These are phyloP conservation scores for Alternaria gaisen DNA, from an alignment of 2,329 filamentous ascomycete genomes.

Conservation along the genomic window DNA sequence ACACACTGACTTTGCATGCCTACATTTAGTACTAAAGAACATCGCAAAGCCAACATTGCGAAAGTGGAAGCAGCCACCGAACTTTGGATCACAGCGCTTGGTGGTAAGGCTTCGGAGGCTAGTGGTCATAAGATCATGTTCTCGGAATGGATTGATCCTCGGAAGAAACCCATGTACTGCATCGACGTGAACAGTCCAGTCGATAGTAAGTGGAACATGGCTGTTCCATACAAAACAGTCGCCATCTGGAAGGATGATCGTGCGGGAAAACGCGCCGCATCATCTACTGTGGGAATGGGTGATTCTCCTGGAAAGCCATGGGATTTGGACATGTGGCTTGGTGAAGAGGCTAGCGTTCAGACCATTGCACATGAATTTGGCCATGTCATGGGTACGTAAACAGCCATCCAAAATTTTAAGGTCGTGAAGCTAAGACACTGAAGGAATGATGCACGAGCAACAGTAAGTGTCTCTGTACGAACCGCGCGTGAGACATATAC, in stretches of 20 bases:
- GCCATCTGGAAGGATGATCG: neutral
- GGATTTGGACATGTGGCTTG: constrained; percentile 1
- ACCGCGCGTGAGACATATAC: no score
- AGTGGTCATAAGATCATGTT: constrained; percentile 2
- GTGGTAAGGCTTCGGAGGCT: neutral
- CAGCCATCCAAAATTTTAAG: no score
- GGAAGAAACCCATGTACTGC: constrained; percentile 2
- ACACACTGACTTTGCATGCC: neutral
- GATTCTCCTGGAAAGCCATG: neutral
- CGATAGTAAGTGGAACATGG: constrained; percentile 1
- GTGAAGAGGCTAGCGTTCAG: neutral
- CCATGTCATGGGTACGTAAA: neutral
- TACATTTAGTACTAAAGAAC: neutral
- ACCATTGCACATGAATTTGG: constrained; percentile 1
- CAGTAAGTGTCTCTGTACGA: neutral
- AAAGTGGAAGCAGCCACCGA: constrained; percentile 2
- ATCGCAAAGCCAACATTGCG: neutral
- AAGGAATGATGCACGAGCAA: constrained; percentile 1
- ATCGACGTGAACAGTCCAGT: constrained; percentile 2
- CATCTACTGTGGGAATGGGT: neutral
- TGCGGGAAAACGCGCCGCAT: neutral
- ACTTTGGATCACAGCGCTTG: neutral
- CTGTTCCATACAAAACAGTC: constrained; percentile 3
- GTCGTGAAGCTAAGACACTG: neutral
- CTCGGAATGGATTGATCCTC: neutral